Percentiles rank a stretch among this genome's conserved stretches.
Conservation (phyloP, 148 eudicot species). For the Amaranthus cruentus region DNA sequence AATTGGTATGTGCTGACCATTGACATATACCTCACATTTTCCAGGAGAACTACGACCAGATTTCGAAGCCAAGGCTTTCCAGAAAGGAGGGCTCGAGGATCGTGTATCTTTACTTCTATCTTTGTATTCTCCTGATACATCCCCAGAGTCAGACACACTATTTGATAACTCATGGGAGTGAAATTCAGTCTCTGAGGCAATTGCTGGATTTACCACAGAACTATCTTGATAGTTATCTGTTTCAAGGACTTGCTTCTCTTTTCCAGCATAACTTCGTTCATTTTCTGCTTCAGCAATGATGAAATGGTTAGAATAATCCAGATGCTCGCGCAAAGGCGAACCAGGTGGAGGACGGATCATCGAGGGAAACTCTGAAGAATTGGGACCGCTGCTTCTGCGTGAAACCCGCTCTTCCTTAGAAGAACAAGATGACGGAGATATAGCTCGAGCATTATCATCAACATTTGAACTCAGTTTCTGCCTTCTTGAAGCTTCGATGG, state of each 20-base stretch:
- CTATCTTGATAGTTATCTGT: constrained; percentile 25
- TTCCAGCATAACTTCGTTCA: constrained; percentile 22
- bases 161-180: constrained; percentile 28
- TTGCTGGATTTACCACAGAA: constrained; percentile 30
- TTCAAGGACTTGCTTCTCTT: constrained; percentile 32
- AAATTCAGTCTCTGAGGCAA: constrained; percentile 46
- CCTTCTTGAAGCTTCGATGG: constrained; percentile 25
- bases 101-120: constrained; percentile 28
- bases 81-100: constrained; percentile 32
- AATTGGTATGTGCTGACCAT: constrained; percentile 55
- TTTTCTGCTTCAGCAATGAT: constrained; percentile 24
- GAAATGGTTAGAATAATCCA: constrained; percentile 29
- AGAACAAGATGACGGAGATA: constrained; percentile 40
- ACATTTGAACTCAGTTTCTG: constrained; percentile 26
- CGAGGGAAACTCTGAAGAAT: constrained; percentile 25
- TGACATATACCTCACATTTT: constrained; percentile 49
- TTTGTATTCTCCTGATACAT: constrained; percentile 32
- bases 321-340: constrained; percentile 35
- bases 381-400: constrained; percentile 24
- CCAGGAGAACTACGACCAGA: constrained; percentile 16
- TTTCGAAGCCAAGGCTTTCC: constrained; percentile 31
- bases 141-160: constrained; percentile 36
- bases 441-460: constrained; percentile 31
- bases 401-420: constrained; percentile 39
- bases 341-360: constrained; percentile 35